Evolutionary conservation across 2,329 filamentous ascomycete genomes (phyloP).

Genomic region (Sordariomycetes sp.): DNA sequence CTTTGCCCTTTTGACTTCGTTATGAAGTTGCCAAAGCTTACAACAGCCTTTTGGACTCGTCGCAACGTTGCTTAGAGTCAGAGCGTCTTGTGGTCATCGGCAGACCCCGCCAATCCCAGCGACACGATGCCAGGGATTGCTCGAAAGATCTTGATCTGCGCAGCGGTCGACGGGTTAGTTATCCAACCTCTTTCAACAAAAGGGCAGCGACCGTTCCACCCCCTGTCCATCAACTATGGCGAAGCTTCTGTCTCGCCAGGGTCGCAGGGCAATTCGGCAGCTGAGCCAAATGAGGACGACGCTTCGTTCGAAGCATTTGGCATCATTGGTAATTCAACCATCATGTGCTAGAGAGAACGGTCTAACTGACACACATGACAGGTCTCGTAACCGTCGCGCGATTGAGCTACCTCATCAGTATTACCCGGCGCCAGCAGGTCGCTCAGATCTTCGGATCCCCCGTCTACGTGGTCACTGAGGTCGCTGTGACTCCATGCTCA

Average conservation of each 20-base stretch:
- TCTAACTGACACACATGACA: conserved; percentile 23
- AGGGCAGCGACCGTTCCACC: conserved; percentile 43
- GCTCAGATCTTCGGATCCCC: conserved; percentile 76
- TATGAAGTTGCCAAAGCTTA: no score
- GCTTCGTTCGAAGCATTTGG: conserved; percentile 52
- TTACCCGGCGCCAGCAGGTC: conserved; percentile 79
- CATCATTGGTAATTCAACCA: conserved; percentile 37
- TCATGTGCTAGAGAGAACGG: background rate
- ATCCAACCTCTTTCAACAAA: conserved; percentile 62
- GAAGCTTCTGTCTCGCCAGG: conserved; percentile 38
- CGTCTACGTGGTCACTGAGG: conserved; percentile 80
- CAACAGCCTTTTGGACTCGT: no score
- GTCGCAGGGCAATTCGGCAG: conserved; percentile 34
- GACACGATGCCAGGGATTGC: conserved; percentile 63
- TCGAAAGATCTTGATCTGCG: conserved; percentile 72
- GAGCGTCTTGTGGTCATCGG: no score
- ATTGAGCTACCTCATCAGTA: conserved; percentile 75
- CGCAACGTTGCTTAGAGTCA: no score
- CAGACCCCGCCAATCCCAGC: background rate
- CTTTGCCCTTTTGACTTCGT: no score
- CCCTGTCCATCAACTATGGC: conserved; percentile 63
- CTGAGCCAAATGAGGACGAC: conserved; percentile 28
- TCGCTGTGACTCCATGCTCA: conserved; percentile 80
- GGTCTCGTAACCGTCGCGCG: conserved; percentile 78
- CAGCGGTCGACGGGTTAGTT: conserved; percentile 73